Evolutionary conservation across 768 basidiomycete genomes (phyloP), one percentile per base, ranked within the genome.

Genomic region (Boletellus sp.): DNA sequence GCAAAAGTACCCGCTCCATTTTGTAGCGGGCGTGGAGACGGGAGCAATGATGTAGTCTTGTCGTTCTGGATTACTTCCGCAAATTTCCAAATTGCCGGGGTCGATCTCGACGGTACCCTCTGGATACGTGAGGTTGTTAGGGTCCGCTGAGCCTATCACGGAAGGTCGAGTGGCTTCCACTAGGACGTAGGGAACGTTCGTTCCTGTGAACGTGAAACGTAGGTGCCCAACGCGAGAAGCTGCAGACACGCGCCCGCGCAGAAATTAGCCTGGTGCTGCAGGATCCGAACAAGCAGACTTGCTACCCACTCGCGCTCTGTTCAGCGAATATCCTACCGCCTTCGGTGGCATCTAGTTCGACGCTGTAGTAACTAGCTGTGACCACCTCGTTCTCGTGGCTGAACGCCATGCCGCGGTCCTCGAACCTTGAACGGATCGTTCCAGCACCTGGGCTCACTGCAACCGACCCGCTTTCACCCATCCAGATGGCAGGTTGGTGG

Each of bases 401-500:
- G 57, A 82, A 79, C 1, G 50, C 53, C 66, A 87, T 70, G 1
- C 82, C 83, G 9, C 86, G 74, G 39, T 78, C 67, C 37, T 82
- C 80, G 51, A 89, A 86, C 5, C 71, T 71, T 9, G 75, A 69
- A 35, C 74, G 74, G 1, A 88, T 70, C 4, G 60, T 49, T 16
- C 78, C 77, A 8, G 66, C 64, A 6, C 86, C 85, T 11, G 87
- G 85, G 24, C 76, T 74, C 22, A 89, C 71, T 5, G 78, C 72
- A 3, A 83, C 78, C 41, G 79, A 78, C 0, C 78, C 87, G 53
- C 81, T 86, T 57, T 87, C 87, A 3, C 85, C 89, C 88, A 92
- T 91, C 89, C 88, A 91, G 33, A 92, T 90, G 1, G 90, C 90
- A 11, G 89, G 88, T 56, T 90, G 90, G 47, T 88, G 81, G 4